phyloP scores from a whole-genome alignment of 192 early-diverging fungal genomes.

The Dissophora globulifera region DNA sequence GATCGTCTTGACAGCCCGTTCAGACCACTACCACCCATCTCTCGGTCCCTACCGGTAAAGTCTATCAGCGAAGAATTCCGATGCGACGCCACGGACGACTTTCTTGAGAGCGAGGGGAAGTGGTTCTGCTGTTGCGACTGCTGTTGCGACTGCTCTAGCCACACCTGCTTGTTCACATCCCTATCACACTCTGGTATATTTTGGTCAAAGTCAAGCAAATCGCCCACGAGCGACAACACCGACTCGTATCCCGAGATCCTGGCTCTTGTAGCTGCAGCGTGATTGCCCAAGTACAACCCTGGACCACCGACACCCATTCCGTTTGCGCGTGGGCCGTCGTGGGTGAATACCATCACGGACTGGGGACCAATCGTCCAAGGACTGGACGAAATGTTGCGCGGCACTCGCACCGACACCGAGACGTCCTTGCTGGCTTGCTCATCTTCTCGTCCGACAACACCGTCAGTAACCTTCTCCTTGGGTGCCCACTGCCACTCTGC shows the following conservation, averaged over 20 bases:
- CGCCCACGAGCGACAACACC: conserved; percentile 35
- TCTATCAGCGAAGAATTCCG: not conserved
- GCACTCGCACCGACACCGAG: conserved; percentile 28
- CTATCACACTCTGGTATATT: conserved; percentile 43
- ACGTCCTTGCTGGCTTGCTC: conserved; percentile 7
- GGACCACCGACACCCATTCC: conserved; percentile 28
- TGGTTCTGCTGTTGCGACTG: conserved; percentile 1
- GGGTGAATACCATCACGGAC: conserved; percentile 39
- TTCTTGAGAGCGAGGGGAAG: conserved; percentile 19
- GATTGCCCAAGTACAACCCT: conserved; percentile 47
- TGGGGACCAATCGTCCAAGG: conserved; percentile 49
- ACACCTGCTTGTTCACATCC: conserved; percentile 39
- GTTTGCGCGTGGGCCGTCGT: conserved; percentile 22
- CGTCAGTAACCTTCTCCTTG: too few relatives aligned
- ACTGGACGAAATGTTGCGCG: conserved; percentile 24
- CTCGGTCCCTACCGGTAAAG: too few relatives aligned
- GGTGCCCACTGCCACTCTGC: conserved; percentile 44
- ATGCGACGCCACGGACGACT: conserved; percentile 14
- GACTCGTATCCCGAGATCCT: conserved; percentile 46
- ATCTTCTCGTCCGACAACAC: not conserved
- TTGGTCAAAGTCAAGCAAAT: conserved; percentile 44
- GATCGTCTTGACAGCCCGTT: conserved; percentile 9
- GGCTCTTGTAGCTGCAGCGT: conserved; percentile 44
- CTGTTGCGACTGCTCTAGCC: conserved; percentile 31
- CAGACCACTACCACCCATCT: not conserved